A percentile compares a stretch with the other conserved stretches of the same genome.
Conservation (phyloP, 2,329 filamentous ascomycete species). For the Emmonsiellopsis sp. region DNA sequence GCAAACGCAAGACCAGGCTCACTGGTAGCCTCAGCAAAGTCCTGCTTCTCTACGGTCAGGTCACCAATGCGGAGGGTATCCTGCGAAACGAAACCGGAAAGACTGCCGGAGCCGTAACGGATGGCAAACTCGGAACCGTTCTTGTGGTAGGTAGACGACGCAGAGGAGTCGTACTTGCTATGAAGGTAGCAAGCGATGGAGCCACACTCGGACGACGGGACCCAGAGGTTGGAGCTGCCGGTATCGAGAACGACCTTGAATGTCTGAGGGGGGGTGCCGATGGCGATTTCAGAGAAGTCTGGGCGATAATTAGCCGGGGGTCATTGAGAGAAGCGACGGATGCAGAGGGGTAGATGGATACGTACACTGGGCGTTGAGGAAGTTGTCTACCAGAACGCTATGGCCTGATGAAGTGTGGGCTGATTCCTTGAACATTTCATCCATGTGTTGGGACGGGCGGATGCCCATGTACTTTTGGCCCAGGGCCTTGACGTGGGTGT, state of each 20-base stretch:
- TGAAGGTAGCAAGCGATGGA: conserved; percentile 98
- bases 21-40: conserved; percentile 91
- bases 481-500: conserved; percentile 70
- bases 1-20: conserved; percentile 96
- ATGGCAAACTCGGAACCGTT: conserved; percentile 92
- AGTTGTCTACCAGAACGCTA: conserved; percentile 87
- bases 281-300: conserved; percentile 96
- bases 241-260: conserved; percentile 99
- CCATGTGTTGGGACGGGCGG: conserved; percentile 58
- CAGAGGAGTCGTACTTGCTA: conserved; percentile 85
- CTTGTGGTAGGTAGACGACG: conserved; percentile 84
- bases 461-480: conserved; percentile 94
- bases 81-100: conserved; percentile 88
- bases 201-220: conserved; percentile 78
- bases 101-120: conserved; percentile 84
- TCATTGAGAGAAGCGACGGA: not conserved
- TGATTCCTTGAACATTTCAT: conserved; percentile 71
- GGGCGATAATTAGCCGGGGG: not conserved
- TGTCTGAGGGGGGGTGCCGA: conserved; percentile 82
- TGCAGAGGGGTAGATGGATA: conserved; percentile 11
- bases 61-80: conserved; percentile 83
- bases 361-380: conserved; percentile 97
- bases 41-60: conserved; percentile 74
- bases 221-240: conserved; percentile 98
- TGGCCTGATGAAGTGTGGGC: conserved; percentile 59